Evolutionary conservation across 2,329 filamentous ascomycete genomes (phyloP).

Genomic region (Diplodia intermedia): DNA sequence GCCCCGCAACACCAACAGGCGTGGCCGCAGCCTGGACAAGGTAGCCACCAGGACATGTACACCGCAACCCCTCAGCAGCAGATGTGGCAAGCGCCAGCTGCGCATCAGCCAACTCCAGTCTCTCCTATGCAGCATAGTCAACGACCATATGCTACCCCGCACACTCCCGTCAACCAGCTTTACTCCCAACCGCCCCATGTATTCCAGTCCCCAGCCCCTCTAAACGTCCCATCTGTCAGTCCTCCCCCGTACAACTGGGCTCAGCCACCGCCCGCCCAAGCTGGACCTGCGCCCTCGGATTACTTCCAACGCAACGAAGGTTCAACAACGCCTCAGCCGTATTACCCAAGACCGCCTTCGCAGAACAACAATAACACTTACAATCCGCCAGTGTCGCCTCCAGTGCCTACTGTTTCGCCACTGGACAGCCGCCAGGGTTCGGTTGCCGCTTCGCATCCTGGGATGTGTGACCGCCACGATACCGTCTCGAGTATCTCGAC

Average conservation of each 20-base stretch:
- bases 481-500: conserved; percentile 18
- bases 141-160: not conserved
- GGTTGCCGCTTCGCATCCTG: not conserved
- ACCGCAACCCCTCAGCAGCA: not conserved
- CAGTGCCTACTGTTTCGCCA: not conserved
- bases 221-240: conserved; percentile 3
- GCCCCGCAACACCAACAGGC: not conserved
- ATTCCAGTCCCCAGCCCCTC: conserved; percentile 1
- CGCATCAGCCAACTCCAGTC: not conserved
- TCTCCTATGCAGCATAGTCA: conserved; percentile 1
- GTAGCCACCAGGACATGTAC: not conserved
- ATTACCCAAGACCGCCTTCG: not conserved
- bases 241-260: conserved; percentile 9
- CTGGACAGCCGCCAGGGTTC: conserved; percentile 11
- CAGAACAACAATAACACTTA: not conserved
- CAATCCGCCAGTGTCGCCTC: conserved; percentile 15
- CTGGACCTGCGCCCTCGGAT: not conserved
- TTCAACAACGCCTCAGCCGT: not conserved
- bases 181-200: not conserved
- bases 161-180: conserved; percentile 1
- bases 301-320: not conserved
- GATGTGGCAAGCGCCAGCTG: not conserved
- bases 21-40: not conserved
- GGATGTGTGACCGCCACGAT: not conserved
- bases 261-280: not conserved